Evolutionary conservation across 2,329 filamentous ascomycete species (phyloP).

Genomic region (Grosmannia clavigera): DNA sequence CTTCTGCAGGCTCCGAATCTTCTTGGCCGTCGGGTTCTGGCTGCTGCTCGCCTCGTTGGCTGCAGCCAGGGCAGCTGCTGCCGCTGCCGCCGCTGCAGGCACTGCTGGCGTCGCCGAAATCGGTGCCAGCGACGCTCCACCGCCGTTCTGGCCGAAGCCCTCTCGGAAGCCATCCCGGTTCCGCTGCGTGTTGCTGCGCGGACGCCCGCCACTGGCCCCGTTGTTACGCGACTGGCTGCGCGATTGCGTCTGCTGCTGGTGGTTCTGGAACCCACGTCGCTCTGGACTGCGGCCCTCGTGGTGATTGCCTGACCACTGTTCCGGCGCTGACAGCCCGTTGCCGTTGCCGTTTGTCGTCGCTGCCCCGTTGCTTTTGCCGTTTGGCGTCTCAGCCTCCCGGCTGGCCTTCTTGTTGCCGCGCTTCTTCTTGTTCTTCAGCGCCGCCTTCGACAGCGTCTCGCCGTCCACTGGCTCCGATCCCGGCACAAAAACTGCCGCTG

Average conservation of each 20-base stretch:
- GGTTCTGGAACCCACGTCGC: slow-evolving; percentile 32
- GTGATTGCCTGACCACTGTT: neutral
- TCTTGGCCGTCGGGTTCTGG: slow-evolving; percentile 75
- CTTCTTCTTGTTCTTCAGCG: slow-evolving; percentile 98
- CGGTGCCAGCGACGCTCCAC: slow-evolving; percentile 15
- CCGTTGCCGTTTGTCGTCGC: neutral
- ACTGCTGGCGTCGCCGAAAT: slow-evolving; percentile 21
- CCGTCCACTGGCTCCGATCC: slow-evolving; percentile 47
- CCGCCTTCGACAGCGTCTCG: slow-evolving; percentile 69
- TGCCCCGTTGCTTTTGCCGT: neutral
- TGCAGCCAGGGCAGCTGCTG: slow-evolving; percentile 29
- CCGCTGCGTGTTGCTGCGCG: slow-evolving; percentile 38
- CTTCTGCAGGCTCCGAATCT: slow-evolving; percentile 84
- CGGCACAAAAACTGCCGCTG: slow-evolving; percentile 34
- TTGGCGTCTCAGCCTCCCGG: slow-evolving; percentile 49
- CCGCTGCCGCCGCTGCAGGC: slow-evolving; percentile 11
- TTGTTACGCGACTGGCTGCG: slow-evolving; percentile 42
- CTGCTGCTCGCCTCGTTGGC: slow-evolving; percentile 22
- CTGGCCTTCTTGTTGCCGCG: slow-evolving; percentile 80
- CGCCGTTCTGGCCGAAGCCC: slow-evolving; percentile 12
- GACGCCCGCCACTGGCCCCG: slow-evolving; percentile 31
- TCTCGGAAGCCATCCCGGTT: slow-evolving; percentile 13
- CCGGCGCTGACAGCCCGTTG: neutral
- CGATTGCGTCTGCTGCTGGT: slow-evolving; percentile 20
- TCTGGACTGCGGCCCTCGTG: slow-evolving; percentile 53